Evolutionary conservation across 139 green algal genomes (phyloP).

Genomic region (Asterochloris erici): DNA sequence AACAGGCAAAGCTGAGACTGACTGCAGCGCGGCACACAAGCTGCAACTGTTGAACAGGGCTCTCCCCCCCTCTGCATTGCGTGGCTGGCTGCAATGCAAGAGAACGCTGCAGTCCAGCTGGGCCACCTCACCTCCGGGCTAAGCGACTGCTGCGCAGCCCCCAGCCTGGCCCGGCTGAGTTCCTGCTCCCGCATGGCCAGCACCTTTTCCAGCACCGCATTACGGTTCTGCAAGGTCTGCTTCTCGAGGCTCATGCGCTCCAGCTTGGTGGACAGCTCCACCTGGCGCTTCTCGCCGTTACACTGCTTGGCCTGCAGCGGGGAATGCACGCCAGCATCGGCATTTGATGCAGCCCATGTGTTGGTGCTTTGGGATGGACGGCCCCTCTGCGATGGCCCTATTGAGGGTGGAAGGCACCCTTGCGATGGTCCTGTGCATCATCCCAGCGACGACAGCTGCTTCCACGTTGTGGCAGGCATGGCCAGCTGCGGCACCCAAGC

Average conservation of each 20-base stretch:
- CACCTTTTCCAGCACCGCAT: constrained; percentile 54
- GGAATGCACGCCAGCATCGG: background rate
- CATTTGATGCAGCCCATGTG: background rate
- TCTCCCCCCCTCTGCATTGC: no score
- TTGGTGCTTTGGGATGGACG: background rate
- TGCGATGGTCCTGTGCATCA: no score
- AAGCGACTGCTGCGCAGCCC: background rate
- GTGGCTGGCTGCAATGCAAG: background rate
- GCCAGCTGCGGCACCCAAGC: no score
- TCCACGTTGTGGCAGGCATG: no score
- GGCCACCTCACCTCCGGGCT: background rate
- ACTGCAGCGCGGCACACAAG: background rate
- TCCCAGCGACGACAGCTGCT: no score
- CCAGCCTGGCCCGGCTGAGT: background rate
- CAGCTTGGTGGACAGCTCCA: constrained; percentile 44
- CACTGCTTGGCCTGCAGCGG: constrained; percentile 5
- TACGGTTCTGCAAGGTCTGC: constrained; percentile 38
- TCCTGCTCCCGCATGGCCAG: constrained; percentile 33
- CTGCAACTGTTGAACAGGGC: background rate
- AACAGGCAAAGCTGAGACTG: background rate
- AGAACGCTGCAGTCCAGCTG: background rate
- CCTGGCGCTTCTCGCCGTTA: constrained; percentile 40
- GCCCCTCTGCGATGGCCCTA: no score
- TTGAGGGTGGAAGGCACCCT: no score
- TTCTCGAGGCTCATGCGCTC: constrained; percentile 45